Evolutionary conservation across 164 flowering plant genomes (phyloP), one percentile per base, ranked within the genome.

Genomic region (Magnolia sinica): DNA sequence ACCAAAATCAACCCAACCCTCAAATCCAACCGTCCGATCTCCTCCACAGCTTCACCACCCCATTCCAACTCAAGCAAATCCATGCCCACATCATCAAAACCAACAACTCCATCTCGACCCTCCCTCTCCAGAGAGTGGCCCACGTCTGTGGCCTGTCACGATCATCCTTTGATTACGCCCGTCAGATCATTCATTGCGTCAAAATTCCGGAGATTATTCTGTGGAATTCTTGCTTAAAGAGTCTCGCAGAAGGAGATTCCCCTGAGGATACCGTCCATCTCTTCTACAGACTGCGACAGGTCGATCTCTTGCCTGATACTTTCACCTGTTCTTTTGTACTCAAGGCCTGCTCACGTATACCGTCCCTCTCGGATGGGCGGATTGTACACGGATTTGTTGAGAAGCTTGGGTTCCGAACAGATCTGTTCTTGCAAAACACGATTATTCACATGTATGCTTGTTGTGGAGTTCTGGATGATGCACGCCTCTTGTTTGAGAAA

Each of bases 271-370:
- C 96, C 1, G 76, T 91, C 76, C 74, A 61, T 20, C 83, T 90
- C 65, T 91, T 91, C 31, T 73, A 73, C 50, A 75, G 71, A 55
- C 49, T 89, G 75, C 83, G 87, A 0, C 63, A 61, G 50, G 77
- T 73, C 52, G 77, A 82, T 76, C 79, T 89, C 69, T 50, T 18
- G 2, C 87, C 88, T 3, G 91, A 90, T 74, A 64, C 78, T 50
- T 90, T 87, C 75, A 87, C 91, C 37, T 88, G 88, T 81, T 89
- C 96, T 7, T 89, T 88, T 61, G 89, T 89, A 27, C 79, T 91
- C 51, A 90, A 89, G 63, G 93, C 96, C 8, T 91, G 96, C 73
- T 70, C 85, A 22, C 19, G 68, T 8, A 49, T 83, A 7, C 55
- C 61, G 73, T 87, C 88, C 55, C 59, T 84, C 64, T 64, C n/a